Conservation (phyloP, 2,329 filamentous ascomycete genomes). For the Amylocarpus encephaloides region DNA sequence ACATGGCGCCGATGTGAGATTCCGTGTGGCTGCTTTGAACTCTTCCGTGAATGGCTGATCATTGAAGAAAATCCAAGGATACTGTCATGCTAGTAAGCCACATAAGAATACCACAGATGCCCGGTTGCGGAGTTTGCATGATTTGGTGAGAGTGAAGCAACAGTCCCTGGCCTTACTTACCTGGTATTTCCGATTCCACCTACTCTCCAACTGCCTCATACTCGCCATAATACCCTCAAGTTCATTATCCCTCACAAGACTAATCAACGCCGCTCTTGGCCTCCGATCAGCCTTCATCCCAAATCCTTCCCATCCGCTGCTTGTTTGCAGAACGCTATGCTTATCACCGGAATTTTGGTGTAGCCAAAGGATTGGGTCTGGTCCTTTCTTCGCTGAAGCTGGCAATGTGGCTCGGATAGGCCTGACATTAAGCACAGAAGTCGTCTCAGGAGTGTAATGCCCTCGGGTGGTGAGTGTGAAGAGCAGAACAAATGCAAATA, state of each 20-base stretch:
- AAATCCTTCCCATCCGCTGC: too few relatives aligned
- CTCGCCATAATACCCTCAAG: slow-evolving; percentile 59
- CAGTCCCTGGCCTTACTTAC: not conserved
- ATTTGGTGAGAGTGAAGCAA: not conserved
- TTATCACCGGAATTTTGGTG: slow-evolving; percentile 32
- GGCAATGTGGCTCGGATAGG: slow-evolving; percentile 14
- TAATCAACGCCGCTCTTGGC: slow-evolving; percentile 46
- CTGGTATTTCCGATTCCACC: slow-evolving; percentile 63
- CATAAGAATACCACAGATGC: not conserved
- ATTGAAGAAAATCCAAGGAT: slow-evolving; percentile 87
- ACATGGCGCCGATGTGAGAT: slow-evolving; percentile 64
- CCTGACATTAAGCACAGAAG: slow-evolving; percentile 3
- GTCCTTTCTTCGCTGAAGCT: slow-evolving; percentile 5
- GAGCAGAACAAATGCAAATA: not conserved
- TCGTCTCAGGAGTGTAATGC: not conserved
- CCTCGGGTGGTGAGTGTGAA: not conserved
- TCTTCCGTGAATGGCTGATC: slow-evolving; percentile 69
- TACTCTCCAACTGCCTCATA: slow-evolving; percentile 66
- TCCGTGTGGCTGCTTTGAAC: slow-evolving; percentile 64
- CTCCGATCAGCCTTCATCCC: slow-evolving; percentile 4
- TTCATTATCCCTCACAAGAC: slow-evolving; percentile 67
- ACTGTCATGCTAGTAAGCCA: slow-evolving; percentile 38
- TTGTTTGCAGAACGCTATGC: slow-evolving; percentile 21
- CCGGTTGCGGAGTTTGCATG: too few relatives aligned
- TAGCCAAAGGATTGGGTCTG: slow-evolving; percentile 32